Conservation (phyloP, 345 rosid species). For the Citrus trifoliata region DNA sequence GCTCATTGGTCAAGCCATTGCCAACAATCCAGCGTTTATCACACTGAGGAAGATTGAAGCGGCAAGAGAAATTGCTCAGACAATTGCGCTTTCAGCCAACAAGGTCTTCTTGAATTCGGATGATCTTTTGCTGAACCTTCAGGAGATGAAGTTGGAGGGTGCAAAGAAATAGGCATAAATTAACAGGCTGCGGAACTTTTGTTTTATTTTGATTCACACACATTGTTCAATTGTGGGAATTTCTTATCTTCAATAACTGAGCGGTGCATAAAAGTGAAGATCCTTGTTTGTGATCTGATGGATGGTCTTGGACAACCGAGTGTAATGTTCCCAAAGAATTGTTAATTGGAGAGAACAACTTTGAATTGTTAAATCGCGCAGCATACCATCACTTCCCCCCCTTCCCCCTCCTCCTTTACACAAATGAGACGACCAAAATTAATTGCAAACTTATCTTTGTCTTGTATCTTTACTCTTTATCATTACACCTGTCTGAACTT, state of each 20-base stretch:
- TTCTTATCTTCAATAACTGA: not conserved
- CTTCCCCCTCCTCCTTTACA: too few species aligned
- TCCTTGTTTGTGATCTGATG: not conserved
- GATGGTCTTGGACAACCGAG: not conserved
- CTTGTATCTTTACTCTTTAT: too few species aligned
- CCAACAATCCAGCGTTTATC: constrained; percentile 86
- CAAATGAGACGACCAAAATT: not conserved
- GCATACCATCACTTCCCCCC: not conserved
- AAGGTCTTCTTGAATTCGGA: constrained; percentile 68
- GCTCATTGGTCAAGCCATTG: constrained; percentile 93
- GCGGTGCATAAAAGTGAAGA: not conserved
- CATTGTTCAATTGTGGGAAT: constrained; percentile 1
- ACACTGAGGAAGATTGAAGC: constrained; percentile 95
- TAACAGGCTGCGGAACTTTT: not conserved
- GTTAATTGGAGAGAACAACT: not conserved
- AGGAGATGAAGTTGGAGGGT: constrained; percentile 52
- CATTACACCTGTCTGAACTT: too few species aligned
- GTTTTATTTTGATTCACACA: not conserved
- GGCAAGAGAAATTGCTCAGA: constrained; percentile 85
- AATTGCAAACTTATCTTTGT: not conserved
- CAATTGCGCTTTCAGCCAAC: constrained; percentile 67
- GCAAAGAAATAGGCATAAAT: constrained; percentile 39
- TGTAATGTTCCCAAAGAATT: not conserved
- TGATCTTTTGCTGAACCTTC: constrained; percentile 82
- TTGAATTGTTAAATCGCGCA: not conserved